Percentiles rank a stretch among this genome's conserved stretches.
These are phyloP conservation scores for Xylaria sp. DNA, from an alignment of 2,329 filamentous ascomycete genomes.

Conservation along the genomic window DNA sequence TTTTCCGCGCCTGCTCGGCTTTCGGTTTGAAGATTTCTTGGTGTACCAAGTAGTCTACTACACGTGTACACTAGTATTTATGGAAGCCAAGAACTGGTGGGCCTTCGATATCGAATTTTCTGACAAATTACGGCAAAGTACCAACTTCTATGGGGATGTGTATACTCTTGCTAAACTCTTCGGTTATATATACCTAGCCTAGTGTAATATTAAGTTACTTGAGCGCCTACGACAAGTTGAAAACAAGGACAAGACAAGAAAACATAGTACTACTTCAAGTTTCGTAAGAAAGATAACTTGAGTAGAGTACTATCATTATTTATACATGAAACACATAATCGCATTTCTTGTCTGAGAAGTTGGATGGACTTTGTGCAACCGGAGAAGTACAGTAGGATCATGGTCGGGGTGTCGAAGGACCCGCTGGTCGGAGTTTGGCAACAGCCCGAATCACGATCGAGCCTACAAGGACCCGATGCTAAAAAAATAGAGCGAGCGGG, in stretches of 20 bases:
- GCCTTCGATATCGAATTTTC: neutral
- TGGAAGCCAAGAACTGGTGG: neutral
- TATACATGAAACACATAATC: neutral
- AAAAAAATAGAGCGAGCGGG: neutral
- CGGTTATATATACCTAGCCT: too few relatives aligned
- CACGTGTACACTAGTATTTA: too few relatives aligned
- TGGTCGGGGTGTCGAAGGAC: conserved; percentile 23
- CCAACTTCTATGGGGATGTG: neutral
- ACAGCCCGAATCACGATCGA: conserved; percentile 29
- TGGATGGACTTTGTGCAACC: neutral
- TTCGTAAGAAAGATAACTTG: neutral
- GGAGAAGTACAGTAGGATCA: neutral
- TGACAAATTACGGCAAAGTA: neutral
- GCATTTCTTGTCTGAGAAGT: too few relatives aligned
- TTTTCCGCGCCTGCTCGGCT: neutral
- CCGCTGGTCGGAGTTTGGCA: conserved; percentile 26
- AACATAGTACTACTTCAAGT: neutral
- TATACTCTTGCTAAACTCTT: neutral
- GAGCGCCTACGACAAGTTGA: too few relatives aligned
- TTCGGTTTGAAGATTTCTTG: neutral
- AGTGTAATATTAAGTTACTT: too few relatives aligned
- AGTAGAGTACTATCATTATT: too few relatives aligned
- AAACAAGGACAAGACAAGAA: neutral
- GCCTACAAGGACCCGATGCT: conserved; percentile 15
- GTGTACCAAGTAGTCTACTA: too few relatives aligned